Base-by-base conservation (phyloP, 371 early-diverging fungal genomes). In the Zopfochytrium polystomum region DNA sequence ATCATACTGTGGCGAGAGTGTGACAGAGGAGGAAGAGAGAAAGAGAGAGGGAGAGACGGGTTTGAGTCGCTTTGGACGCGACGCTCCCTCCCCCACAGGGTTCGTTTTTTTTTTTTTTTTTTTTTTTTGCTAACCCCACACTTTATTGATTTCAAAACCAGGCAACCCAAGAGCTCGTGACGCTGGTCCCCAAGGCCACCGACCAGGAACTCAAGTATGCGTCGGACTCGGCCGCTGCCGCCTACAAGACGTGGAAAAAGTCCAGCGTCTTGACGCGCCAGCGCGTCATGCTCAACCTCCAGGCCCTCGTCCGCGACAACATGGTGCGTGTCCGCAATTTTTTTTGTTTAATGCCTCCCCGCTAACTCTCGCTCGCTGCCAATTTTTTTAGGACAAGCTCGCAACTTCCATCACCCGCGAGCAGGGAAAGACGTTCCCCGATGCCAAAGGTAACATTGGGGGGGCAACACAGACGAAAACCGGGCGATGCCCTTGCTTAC, bases 371-470 rank as follows among this genome's bases (percentile, higher is more conserved):
- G n/a, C 45, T 7, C 43, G 29, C 49, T 35, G 7, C 7, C 18
- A 18, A 38, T 58, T 20, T 18, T 18, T 18, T 15, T 34, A 64
- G 73, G 94, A 93, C 63, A 64, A 72, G 15, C 79, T 97, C 62
- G 96, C 96, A 3, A 72, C 73, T 42, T 90, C 88, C 52, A 97
- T 97, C 66, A 89, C 89, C 1, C 59, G 72, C 35, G 96, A 97
- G 75, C 96, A 95, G 72, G 97, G 97, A 60, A 97, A 97, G 78
- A 95, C 95, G 13, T 77, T 96, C 67, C 78, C 81, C 22, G 97
- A 97, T 72, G 97, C 97, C 33, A 86, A 86, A 55, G n/a, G n/a
- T n/a, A n/a, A n/a, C n/a, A n/a, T n/a, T n/a, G n/a, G n/a, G n/a
- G n/a, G n/a, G n/a, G n/a, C n/a, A n/a, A n/a, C n/a, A n/a, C n/a